Evolutionary conservation across 2,329 filamentous ascomycete species (phyloP).

Genomic region (Arthroderma sp.): DNA sequence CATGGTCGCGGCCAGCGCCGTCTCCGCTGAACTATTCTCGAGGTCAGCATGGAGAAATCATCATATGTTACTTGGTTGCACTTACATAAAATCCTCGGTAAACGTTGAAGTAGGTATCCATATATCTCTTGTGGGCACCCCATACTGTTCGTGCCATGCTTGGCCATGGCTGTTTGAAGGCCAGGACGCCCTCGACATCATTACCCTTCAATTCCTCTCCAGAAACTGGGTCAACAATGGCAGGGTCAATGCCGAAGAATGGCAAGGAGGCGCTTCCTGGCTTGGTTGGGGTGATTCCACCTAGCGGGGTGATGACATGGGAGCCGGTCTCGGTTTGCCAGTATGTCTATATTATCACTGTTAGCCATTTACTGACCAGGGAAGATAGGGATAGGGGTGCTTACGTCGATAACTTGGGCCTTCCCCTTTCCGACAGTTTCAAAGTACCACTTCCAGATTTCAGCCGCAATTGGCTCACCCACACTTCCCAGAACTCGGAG

Average conservation of each 20-base stretch:
- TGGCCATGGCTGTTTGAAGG: conserved; percentile 96
- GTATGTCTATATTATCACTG: conserved; percentile 59
- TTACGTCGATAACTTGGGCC: conserved; percentile 84
- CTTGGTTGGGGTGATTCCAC: conserved; percentile 89
- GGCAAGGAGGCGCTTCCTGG: conserved; percentile 90
- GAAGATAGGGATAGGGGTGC: conserved; percentile 26
- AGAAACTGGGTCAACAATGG: conserved; percentile 91
- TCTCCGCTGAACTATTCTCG: conserved; percentile 46
- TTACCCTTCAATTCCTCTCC: conserved; percentile 90
- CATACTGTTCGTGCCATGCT: conserved; percentile 98
- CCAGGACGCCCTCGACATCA: conserved; percentile 91
- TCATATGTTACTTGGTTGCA: conserved; percentile 14
- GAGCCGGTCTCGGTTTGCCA: conserved; percentile 99
- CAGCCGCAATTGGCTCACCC: conserved; percentile 91
- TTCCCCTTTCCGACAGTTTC: conserved; percentile 88
- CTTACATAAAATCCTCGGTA: conserved; percentile 97
- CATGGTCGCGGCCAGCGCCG: conserved; percentile 88
- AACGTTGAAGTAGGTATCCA: conserved; percentile 96
- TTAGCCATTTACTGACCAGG: not conserved
- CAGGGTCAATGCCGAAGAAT: conserved; percentile 96
- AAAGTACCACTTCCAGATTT: conserved; percentile 99
- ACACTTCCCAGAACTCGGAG: conserved; percentile 87
- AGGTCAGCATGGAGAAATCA: conserved; percentile 8
- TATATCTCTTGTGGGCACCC: conserved; percentile 94
- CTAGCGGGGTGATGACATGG: conserved; percentile 86